These are phyloP conservation scores for Hyaloperonospora arabidopsidis DNA, from an alignment of 352 stramenopile genomes.

Conservation along the genomic window DNA sequence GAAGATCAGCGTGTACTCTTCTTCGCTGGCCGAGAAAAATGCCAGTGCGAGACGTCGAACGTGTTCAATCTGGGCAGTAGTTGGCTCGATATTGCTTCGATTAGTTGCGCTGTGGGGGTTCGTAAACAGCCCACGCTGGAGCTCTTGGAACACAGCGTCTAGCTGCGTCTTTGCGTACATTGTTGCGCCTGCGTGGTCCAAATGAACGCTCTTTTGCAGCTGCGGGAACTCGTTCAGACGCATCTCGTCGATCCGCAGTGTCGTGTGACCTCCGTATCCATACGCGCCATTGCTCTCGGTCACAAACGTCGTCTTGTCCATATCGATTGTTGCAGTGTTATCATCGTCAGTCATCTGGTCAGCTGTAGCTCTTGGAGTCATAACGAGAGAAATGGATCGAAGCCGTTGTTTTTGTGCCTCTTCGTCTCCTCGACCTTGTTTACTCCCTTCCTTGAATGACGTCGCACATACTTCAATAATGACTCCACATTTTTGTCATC, in stretches of 20 bases:
- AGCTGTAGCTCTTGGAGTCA: too few species aligned
- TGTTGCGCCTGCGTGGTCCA: constrained; percentile 82
- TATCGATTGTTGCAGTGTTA: constrained; percentile 1
- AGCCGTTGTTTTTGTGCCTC: too few species aligned
- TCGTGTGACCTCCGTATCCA: constrained; percentile 21
- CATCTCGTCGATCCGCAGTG: constrained; percentile 36
- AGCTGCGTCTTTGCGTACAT: constrained; percentile 68
- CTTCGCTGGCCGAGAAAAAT: constrained; percentile 61
- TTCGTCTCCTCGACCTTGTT: too few species aligned
- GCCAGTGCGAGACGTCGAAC: constrained; percentile 43
- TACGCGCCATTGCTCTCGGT: constrained; percentile 23
- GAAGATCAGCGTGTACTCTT: constrained; percentile 78
- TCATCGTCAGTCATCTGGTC: too few species aligned
- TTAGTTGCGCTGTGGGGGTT: constrained; percentile 55
- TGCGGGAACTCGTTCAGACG: constrained; percentile 38
- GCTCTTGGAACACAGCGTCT: constrained; percentile 35
- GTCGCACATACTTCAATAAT: too few species aligned
- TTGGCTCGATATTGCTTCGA: constrained; percentile 29
- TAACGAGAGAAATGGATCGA: too few species aligned
- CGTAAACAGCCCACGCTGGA: constrained; percentile 43
- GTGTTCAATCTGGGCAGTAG: constrained; percentile 34
- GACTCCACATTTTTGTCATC: too few species aligned
- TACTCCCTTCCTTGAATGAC: too few species aligned
- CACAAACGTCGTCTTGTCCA: constrained; percentile 25
- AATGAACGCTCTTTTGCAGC: constrained; percentile 47